A percentile compares a stretch with the other conserved stretches of the same genome.
Evolutionary conservation across 2,329 filamentous ascomycete genomes (phyloP).

Genomic region (Claviceps digitariae): DNA sequence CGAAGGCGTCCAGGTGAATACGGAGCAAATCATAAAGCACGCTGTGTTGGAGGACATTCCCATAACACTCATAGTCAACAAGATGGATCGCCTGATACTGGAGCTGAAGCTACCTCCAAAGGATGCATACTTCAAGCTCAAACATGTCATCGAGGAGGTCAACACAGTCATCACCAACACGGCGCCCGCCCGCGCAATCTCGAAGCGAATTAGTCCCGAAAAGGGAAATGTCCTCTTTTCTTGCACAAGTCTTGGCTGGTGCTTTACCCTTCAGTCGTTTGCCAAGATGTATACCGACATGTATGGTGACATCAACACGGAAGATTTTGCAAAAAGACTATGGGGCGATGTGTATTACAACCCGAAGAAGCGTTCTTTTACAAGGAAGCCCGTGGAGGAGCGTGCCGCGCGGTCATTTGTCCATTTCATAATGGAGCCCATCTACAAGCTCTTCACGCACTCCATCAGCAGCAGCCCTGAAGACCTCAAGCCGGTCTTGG

Average conservation of each 20-base stretch:
- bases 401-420: conserved; percentile 76
- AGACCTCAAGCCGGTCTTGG: conserved; percentile 67
- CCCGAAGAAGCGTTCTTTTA: conserved; percentile 78
- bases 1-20: conserved; percentile 97
- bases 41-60: conserved; percentile 82
- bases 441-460: conserved; percentile 95
- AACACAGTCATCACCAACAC: conserved; percentile 90
- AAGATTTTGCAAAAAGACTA: conserved; percentile 71
- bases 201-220: conserved; percentile 76
- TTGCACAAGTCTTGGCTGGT: conserved; percentile 89
- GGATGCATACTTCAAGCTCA: conserved; percentile 97
- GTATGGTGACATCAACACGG: conserved; percentile 66
- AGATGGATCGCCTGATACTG: conserved; percentile 88
- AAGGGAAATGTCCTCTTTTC: conserved; percentile 98
- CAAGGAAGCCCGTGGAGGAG: conserved; percentile 72
- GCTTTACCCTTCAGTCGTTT: conserved; percentile 87
- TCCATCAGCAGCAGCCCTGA: conserved; percentile 84
- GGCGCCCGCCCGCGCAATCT: conserved; percentile 66
- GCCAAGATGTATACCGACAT: conserved; percentile 91
- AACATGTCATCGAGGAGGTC: conserved; percentile 96
- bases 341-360: conserved; percentile 99
- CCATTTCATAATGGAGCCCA: conserved; percentile 86
- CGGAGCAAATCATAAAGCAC: conserved; percentile 94
- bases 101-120: conserved; percentile 88
- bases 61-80: conserved; percentile 85